Base-by-base conservation (phyloP, 2,329 filamentous ascomycete species). In the Colletotrichum liriopes region DNA sequence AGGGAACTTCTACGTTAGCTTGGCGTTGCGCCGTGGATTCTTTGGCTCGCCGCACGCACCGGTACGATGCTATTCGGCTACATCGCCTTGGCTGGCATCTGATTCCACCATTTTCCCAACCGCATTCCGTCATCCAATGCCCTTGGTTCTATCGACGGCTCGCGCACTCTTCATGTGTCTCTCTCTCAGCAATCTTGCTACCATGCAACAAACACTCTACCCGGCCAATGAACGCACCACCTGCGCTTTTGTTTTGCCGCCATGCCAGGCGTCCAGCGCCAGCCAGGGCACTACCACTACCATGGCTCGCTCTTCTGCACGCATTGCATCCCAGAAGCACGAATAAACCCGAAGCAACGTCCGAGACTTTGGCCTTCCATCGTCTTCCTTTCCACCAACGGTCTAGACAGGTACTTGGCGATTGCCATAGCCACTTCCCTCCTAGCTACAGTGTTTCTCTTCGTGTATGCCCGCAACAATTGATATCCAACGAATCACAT, bases 81-180 rank as follows among this genome's bases (percentile, higher is more conserved):
- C 61, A 32, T 58, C 70, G 67, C 67, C 66, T 71, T 72, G 59
- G 70, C 70, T 65, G 59, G 47, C 59, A 49, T 63, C n/a, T 47
- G 66, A 65, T 71, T 60, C 61, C 70, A 72, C 66, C 52, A 41
- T 35, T 43, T 43, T 51, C n/a, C 55, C 61, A 58, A 62, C 71
- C n/a, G 35, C 55, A 71, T 71, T 71, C 71, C 71, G 60, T 65
- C 66, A 65, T 65, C 55, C 55, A 72, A 49, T 56, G 59, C 52
- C 47, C 64, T 26, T 72, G 65, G 43, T 55, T 41, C 66, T 54
- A 54, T 58, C 49, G 18, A 58, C 54, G 47, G 55, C 41, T 61
- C 20, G 14, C 26, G 26, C 49, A 18, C 41, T 49, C 32, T 67
- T 23, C 26, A 8, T 9, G 16, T 9, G 3, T 32, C 8, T 39